Conservation (phyloP, 2,329 filamentous ascomycete genomes). For the Stemphylium vesicarium region DNA sequence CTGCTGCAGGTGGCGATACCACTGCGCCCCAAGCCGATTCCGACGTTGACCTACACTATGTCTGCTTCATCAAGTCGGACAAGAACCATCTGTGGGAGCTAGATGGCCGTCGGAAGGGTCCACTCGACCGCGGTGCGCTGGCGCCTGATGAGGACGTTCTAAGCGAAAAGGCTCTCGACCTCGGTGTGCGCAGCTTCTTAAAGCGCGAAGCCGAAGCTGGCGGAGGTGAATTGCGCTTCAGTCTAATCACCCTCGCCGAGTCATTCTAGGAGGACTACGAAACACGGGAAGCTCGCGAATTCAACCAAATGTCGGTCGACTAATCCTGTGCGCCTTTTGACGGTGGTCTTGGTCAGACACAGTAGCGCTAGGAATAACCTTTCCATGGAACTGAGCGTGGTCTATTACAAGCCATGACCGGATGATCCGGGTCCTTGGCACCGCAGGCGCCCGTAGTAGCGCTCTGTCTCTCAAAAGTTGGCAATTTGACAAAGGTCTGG, state of each 20-base stretch:
- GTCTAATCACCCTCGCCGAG: conserved; percentile 65
- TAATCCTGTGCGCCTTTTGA: not conserved
- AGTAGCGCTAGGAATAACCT: not conserved
- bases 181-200: conserved; percentile 70
- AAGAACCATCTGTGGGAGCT: conserved; percentile 79
- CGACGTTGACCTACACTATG: conserved; percentile 91
- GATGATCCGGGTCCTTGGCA: not conserved
- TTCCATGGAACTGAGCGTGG: not conserved
- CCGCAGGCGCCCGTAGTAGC: not conserved
- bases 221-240: conserved; percentile 67
- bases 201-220: conserved; percentile 61
- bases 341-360: no score
- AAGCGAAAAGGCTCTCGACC: conserved; percentile 73
- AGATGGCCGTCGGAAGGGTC: conserved; percentile 76
- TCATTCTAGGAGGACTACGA: conserved; percentile 50
- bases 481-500: not conserved
- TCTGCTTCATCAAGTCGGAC: conserved; percentile 83
- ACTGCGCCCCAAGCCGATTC: conserved; percentile 77
- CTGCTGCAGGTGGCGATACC: conserved; percentile 80
- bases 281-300: not conserved
- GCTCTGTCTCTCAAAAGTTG: not conserved
- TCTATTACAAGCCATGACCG: not conserved
- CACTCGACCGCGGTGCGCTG: conserved; percentile 65
- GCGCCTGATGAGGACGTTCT: conserved; percentile 56
- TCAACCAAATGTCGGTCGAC: not conserved